phyloP scores from a whole-genome alignment of 1,139 yeast species.

The Lodderomyces beijingensis region DNA sequence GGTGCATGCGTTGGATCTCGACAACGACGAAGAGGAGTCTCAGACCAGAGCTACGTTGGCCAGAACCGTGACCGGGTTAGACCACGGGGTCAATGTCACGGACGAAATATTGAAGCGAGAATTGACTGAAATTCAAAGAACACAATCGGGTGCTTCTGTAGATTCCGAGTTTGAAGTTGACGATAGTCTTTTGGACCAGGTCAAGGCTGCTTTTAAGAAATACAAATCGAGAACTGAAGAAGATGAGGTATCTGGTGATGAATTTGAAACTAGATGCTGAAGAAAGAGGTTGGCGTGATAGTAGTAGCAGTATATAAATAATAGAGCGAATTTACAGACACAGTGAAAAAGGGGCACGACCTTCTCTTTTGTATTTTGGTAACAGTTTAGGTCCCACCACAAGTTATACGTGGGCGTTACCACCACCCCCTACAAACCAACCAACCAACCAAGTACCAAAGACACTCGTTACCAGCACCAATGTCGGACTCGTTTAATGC shows the following conservation, averaged over 20 bases:
- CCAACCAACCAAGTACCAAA: no score
- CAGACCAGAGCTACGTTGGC: slow-evolving; percentile 18
- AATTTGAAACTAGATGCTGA: slow-evolving; percentile 47
- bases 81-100: slow-evolving; percentile 19
- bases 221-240: slow-evolving; percentile 38
- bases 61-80: slow-evolving; percentile 13
- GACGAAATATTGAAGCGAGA: slow-evolving; percentile 20
- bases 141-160: slow-evolving; percentile 33
- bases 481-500: slow-evolving; percentile 63
- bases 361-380: no score
- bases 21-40: slow-evolving; percentile 49
- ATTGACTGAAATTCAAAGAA: slow-evolving; percentile 24
- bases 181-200: slow-evolving; percentile 45
- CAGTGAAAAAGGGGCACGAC: no score
- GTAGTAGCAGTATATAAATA: no score
- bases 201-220: slow-evolving; percentile 49
- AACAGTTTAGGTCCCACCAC: no score
- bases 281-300: no score
- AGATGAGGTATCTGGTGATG: slow-evolving; percentile 48
- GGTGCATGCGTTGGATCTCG: slow-evolving; percentile 60
- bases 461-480: slow-evolving; percentile 1
- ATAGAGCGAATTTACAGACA: no score
- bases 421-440: no score
- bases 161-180: slow-evolving; percentile 24
- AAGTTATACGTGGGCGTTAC: no score